Evolutionary conservation across 2,329 filamentous ascomycete genomes (phyloP).

Genomic region (Pestalotiopsis sp.): DNA sequence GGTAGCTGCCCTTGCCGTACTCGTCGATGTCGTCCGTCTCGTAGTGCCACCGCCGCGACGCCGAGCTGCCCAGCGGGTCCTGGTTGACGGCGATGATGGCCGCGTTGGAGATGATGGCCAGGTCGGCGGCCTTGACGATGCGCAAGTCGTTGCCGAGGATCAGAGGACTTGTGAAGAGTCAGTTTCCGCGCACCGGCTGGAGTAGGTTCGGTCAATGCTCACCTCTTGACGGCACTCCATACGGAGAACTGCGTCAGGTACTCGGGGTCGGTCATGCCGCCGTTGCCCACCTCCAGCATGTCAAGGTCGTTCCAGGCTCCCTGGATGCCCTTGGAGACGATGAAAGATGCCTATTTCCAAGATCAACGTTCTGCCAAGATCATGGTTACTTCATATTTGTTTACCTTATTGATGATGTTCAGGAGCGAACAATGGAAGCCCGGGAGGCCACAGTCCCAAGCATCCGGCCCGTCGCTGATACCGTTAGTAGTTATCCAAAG

Average conservation of each 20-base stretch:
- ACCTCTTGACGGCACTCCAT: conserved; percentile 22
- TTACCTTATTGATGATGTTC: conserved; percentile 13
- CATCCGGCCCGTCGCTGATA: conserved; percentile 10
- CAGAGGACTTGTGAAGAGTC: conserved; percentile 15
- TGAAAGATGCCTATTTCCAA: conserved; percentile 7
- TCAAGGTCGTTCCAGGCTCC: conserved; percentile 23
- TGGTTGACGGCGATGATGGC: conserved; percentile 47
- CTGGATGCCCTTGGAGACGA: conserved; percentile 1
- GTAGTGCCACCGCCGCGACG: conserved; percentile 41
- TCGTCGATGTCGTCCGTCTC: conserved; percentile 28
- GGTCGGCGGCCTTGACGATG: conserved; percentile 31
- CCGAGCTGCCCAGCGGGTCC: conserved; percentile 39
- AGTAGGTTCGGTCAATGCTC: not conserved
- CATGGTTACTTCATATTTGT: not conserved
- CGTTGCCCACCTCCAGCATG: conserved; percentile 24
- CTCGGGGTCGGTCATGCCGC: conserved; percentile 23
- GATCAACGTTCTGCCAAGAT: not conserved
- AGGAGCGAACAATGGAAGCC: conserved; percentile 9
- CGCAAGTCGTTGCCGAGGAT: conserved; percentile 24
- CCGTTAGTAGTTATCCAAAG: not conserved
- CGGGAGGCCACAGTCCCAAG: conserved; percentile 9
- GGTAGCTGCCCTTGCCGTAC: conserved; percentile 46
- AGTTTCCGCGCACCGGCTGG: not conserved
- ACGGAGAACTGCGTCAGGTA: conserved; percentile 24
- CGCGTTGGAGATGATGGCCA: conserved; percentile 41